Evolutionary conservation across 805 yeast species (phyloP).

Genomic region (Ogataea wickerhamii): DNA sequence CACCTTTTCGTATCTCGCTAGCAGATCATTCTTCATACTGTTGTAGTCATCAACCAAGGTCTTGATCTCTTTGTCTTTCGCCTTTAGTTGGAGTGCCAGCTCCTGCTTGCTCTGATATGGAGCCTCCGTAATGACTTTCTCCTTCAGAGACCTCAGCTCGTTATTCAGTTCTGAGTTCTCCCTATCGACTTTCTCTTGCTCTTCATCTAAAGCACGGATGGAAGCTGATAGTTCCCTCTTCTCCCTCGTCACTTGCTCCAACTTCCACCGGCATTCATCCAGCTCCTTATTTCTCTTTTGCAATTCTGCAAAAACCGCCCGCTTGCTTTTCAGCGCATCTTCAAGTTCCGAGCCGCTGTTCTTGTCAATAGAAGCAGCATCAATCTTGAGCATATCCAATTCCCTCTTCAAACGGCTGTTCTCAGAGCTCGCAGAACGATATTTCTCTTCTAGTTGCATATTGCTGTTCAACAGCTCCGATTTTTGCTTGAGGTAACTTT

Average conservation of each 20-base stretch:
- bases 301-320: constrained; percentile 11
- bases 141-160: constrained; percentile 18
- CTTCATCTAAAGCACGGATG: constrained; percentile 19
- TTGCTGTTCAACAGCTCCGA: constrained; percentile 35
- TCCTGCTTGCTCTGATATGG: constrained; percentile 5
- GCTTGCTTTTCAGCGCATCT: constrained; percentile 11
- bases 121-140: constrained; percentile 4
- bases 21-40: constrained; percentile 31
- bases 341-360: constrained; percentile 14
- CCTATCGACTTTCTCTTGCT: constrained; percentile 16
- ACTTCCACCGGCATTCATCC: constrained; percentile 12
- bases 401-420: constrained; percentile 35
- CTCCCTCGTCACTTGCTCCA: constrained; percentile 15
- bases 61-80: constrained; percentile 19
- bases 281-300: constrained; percentile 14
- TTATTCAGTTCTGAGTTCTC: constrained; percentile 21
- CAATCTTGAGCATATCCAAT: constrained; percentile 22
- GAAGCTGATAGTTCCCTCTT: constrained; percentile 15
- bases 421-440: constrained; percentile 37
- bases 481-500: constrained; percentile 29
- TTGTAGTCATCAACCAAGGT: constrained; percentile 28
- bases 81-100: constrained; percentile 6
- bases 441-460: constrained; percentile 36
- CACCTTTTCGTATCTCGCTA: constrained; percentile 24
- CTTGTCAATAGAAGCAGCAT: constrained; percentile 1